Base-by-base conservation (phyloP, 2,329 filamentous ascomycete species). In the Macrophomina phaseolina region DNA sequence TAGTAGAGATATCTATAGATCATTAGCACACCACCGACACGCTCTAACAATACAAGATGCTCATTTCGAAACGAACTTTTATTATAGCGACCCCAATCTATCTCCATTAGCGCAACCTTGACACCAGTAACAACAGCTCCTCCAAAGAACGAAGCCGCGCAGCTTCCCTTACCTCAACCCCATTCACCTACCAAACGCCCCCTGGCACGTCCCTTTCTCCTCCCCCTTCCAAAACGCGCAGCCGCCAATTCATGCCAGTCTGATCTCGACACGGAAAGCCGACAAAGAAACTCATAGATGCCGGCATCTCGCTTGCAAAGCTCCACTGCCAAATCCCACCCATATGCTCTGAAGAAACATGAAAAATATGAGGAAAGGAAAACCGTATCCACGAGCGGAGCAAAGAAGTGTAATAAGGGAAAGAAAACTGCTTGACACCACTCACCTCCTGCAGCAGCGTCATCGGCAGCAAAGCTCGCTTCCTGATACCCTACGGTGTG, bases 1-100 rank as follows among this genome's bases (percentile, higher is more conserved):
- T 3, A 23, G 23, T 23, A 23, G 23, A 23, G 23, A 23, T 23
- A 23, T 23, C 23, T 23, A 23, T 23, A 23, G 23, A 23, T 49
- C 46, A 23, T 23, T 9, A 1, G 1, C 4, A 51, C 18, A 14
- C 28, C 2, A 14, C 48, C 6, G 1, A 36, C 18, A 6, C 18
- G n/a, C 16, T 5, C 32, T n/a, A 18, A 30, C 23, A 23, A 16
- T 34, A 28, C 9, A 14, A 28, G 11, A 32, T 36, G 32, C 7
- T 23, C 30, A 5, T 32, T 48, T 46, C 28, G 16, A 40, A 46
- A 16, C 28, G 16, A n/a, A 34, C n/a, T 61, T 61, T 61, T 36
- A 61, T 48, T 23, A 60, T 60, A 45, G 40, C 56, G 46, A 36
- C 56, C 56, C 40, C 30, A 34, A 28, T 61, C 56, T 61, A 61